Conservation (phyloP, 257 asterid species). For the Gentiana macrophylla region DNA sequence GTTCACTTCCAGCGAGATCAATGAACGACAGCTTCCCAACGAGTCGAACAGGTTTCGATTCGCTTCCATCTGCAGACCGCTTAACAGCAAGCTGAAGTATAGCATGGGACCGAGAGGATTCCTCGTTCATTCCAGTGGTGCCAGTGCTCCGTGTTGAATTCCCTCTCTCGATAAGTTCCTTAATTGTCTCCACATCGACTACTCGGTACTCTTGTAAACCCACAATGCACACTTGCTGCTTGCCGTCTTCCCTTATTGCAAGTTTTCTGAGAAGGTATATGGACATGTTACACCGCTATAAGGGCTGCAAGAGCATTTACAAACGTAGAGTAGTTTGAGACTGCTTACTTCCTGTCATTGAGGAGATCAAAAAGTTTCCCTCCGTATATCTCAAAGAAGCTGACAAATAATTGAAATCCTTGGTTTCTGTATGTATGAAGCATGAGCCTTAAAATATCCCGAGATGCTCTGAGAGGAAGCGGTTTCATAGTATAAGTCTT, state of each 20-base stretch:
- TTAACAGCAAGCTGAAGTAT: slow-evolving; percentile 32
- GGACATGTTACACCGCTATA: neutral
- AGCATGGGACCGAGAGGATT: slow-evolving; percentile 37
- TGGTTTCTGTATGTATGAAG: slow-evolving; percentile 15
- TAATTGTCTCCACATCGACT: slow-evolving; percentile 22
- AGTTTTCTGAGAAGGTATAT: slow-evolving; percentile 19
- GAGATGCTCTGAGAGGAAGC: slow-evolving; percentile 28
- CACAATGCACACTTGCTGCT: slow-evolving; percentile 35
- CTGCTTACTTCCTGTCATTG: slow-evolving; percentile 31
- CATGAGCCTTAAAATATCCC: slow-evolving; percentile 24
- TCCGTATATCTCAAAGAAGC: slow-evolving; percentile 35
- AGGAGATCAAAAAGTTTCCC: slow-evolving; percentile 34
- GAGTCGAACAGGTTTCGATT: slow-evolving; percentile 25
- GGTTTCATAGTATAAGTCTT: slow-evolving; percentile 38
- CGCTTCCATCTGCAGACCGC: slow-evolving; percentile 18
- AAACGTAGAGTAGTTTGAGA: neutral
- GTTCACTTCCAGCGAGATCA: slow-evolving; percentile 40
- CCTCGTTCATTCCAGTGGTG: slow-evolving; percentile 32
- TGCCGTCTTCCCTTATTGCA: slow-evolving; percentile 34
- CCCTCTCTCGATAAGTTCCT: slow-evolving; percentile 29
- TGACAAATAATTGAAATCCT: slow-evolving; percentile 25
- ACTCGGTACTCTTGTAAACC: slow-evolving; percentile 32
- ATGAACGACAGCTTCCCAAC: slow-evolving; percentile 35
- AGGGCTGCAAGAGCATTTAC: neutral
- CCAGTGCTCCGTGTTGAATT: slow-evolving; percentile 33